A percentile compares a stretch with the other conserved stretches of the same genome.
Conservation (phyloP, 352 stramenopile species). For the Phytophthora cactorum region DNA sequence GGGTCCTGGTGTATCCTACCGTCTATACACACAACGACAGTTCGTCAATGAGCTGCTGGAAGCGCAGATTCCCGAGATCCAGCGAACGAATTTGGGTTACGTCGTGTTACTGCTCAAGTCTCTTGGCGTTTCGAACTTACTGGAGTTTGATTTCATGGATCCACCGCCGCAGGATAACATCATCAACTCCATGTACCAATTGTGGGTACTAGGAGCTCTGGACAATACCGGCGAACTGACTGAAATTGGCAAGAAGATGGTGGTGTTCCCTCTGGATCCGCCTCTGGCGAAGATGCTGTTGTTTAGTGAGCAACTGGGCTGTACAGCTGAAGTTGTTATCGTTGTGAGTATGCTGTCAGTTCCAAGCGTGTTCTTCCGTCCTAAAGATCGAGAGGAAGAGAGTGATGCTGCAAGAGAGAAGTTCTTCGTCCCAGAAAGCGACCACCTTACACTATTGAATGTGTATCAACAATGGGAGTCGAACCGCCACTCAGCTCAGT, state of each 20-base stretch:
- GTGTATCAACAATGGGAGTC: conserved; percentile 95
- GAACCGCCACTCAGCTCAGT: conserved; percentile 95
- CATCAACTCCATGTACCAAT: conserved; percentile 98
- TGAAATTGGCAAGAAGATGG: conserved; percentile 96
- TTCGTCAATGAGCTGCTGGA: conserved; percentile 97
- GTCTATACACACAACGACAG: conserved; percentile 97
- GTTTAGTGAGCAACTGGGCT: conserved; percentile 94
- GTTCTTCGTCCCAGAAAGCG: conserved; percentile 98
- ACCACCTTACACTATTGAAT: conserved; percentile 98
- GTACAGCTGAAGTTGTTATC: conserved; percentile 95
- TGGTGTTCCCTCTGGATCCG: conserved; percentile 98
- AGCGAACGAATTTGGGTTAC: conserved; percentile 98
- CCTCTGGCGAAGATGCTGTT: conserved; percentile 96
- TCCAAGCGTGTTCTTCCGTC: conserved; percentile 96
- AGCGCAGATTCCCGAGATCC: conserved; percentile 98
- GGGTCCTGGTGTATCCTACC: conserved; percentile 92
- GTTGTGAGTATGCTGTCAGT: conserved; percentile 98
- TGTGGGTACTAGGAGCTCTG: conserved; percentile 98
- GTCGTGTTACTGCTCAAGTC: conserved; percentile 99
- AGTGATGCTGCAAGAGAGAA: conserved; percentile 97
- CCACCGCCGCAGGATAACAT: conserved; percentile 97
- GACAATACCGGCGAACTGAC: conserved; percentile 98
- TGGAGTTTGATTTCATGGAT: conserved; percentile 99
- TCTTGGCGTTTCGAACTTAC: conserved; percentile 94
- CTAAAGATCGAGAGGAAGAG: conserved; percentile 98